Evolutionary conservation across 2,329 filamentous ascomycete genomes (phyloP).

Genomic region (Fragosphaeria purpurea): DNA sequence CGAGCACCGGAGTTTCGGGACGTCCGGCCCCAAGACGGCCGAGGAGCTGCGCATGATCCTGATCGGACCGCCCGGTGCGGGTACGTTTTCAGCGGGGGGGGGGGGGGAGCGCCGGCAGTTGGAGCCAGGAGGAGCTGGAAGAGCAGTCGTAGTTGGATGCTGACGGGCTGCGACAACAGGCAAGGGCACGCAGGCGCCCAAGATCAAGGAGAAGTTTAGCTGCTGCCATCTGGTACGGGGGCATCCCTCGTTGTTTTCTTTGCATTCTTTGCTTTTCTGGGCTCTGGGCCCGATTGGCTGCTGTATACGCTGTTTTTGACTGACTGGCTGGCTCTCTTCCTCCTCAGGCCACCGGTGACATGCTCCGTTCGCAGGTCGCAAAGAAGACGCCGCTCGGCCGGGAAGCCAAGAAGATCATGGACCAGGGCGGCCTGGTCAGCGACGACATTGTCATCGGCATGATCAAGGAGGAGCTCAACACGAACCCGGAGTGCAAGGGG

Average conservation of each 20-base stretch:
- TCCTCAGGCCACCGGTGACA: constrained; percentile 85
- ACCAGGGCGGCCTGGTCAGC: constrained; percentile 91
- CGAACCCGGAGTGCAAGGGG: constrained; percentile 91
- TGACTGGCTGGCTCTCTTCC: not conserved
- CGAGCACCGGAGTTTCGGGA: constrained; percentile 59
- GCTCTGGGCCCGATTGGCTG: not conserved
- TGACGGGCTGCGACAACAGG: constrained; percentile 40
- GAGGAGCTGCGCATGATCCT: constrained; percentile 88
- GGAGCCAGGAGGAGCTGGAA: too few species aligned
- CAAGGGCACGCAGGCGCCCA: constrained; percentile 97
- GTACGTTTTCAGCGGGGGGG: constrained; percentile 43
- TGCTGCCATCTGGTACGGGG: constrained; percentile 81
- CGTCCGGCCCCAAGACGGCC: constrained; percentile 33
- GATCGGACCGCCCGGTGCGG: constrained; percentile 94
- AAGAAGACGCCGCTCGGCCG: constrained; percentile 92
- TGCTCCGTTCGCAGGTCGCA: constrained; percentile 95
- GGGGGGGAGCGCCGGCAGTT: not conserved
- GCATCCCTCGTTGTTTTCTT: not conserved
- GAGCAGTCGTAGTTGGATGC: not conserved
- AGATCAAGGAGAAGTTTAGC: constrained; percentile 95
- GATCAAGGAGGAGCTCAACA: constrained; percentile 95
- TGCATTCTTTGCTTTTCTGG: constrained; percentile 10
- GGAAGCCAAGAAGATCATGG: constrained; percentile 99
- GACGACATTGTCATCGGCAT: constrained; percentile 99
- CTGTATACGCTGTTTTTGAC: not conserved